Base-by-base conservation (phyloP, 768 basidiomycete genomes). In the Hemileccinum rubropunctum region DNA sequence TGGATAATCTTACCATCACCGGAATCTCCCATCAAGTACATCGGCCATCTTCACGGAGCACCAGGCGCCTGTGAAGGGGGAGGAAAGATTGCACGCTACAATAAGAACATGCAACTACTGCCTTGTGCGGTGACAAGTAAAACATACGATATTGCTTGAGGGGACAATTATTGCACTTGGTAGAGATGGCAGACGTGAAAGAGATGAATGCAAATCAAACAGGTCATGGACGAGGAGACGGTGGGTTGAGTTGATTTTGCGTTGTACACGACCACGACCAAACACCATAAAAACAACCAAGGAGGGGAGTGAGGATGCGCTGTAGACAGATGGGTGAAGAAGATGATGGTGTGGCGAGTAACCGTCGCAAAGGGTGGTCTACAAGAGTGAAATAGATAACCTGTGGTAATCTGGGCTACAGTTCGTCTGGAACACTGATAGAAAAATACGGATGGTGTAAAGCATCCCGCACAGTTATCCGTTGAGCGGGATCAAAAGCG, bases 391-490 rank as follows among this genome's bases (percentile, higher is more conserved):
- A 53, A 67, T 70, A 67, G 66, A 68, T 68, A 67, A 62, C 51
- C 45, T 52, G 58, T 57, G 63, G 53, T 65, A 65, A 60, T 55
- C 30, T 59, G 61, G 60, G 70, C 69, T 76, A 90, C 71, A 83
- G 72, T 73, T 90, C 88, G 52, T 80, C 74, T 35, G 86, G 76
- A 54, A 88, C 81, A 65, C 73, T 74, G 63, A 85, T 65, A 44
- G 79, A 75, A 65, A 95, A 92, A 70, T 93, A 98, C 4, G 87
- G 88, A 62, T 97, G 95, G 45, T 80, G 78, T 51, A 97, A 79
- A 17, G 95, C 95, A 27, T 91, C 86, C 66, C 83, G 80, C 41
- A 98, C 95, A 33, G 86, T 85, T 60, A 95, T 86, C 66, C 95
- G 84, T 58, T 88, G 83, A 2, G 80, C 79, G 30, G 95, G 94